Conservation (phyloP, 495 filamentous ascomycete genomes). For the Bathelium albidoporum region DNA sequence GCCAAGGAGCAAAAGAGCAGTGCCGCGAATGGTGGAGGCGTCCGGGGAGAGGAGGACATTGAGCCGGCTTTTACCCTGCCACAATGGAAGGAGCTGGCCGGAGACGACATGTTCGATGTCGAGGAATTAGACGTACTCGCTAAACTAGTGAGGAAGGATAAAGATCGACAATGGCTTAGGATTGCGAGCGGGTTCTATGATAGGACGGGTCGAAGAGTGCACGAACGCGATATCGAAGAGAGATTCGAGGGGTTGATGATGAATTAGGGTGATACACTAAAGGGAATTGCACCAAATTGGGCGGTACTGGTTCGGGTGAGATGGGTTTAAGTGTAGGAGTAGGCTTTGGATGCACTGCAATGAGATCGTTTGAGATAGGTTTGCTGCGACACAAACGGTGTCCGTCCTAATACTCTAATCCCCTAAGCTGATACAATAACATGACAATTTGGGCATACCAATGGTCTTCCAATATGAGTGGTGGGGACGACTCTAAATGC, state of each 20-base stretch:
- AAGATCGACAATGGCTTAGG: constrained; percentile 20
- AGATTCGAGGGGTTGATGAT: constrained; percentile 19
- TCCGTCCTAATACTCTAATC: too few relatives aligned
- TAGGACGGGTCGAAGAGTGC: constrained; percentile 24
- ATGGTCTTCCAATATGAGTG: too few relatives aligned
- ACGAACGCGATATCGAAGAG: constrained; percentile 24
- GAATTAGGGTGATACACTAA: not conserved
- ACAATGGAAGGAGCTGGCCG: constrained; percentile 12
- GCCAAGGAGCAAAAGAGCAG: constrained; percentile 15
- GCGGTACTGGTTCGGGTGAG: not conserved
- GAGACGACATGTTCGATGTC: constrained; percentile 17
- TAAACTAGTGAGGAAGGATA: constrained; percentile 22
- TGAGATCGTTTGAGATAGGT: too few relatives aligned
- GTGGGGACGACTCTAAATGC: too few relatives aligned
- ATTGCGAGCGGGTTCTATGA: constrained; percentile 23
- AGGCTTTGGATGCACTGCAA: too few relatives aligned
- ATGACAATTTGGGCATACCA: too few relatives aligned
- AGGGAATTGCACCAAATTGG: not conserved
- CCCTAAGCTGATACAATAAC: too few relatives aligned
- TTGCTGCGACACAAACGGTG: too few relatives aligned
- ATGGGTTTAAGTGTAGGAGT: too few relatives aligned
- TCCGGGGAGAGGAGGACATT: not conserved
- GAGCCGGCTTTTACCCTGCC: constrained; percentile 12
- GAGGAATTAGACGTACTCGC: constrained; percentile 22
- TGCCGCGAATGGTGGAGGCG: not conserved